phyloP scores from a whole-genome alignment of 2,329 filamentous ascomycete genomes.

The Penicillium psychrosexuale region DNA sequence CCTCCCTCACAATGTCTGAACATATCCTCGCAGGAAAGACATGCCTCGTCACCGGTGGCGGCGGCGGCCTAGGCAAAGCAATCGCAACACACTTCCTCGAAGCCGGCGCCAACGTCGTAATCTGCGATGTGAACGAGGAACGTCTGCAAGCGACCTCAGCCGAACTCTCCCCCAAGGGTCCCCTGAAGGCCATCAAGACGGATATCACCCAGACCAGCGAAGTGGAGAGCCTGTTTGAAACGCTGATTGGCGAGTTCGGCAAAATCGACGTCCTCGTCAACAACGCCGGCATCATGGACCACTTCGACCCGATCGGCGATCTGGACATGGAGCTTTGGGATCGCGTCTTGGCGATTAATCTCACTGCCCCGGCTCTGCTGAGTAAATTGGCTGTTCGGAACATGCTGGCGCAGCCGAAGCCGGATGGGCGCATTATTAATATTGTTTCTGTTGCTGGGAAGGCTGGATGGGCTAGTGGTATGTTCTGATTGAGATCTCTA shows the following conservation, averaged over 20 bases:
- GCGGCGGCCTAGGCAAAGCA: conserved; percentile 39
- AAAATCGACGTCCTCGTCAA: conserved; percentile 59
- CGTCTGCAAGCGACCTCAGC: conserved; percentile 22
- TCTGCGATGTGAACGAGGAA: conserved; percentile 37
- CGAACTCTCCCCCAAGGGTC: conserved; percentile 23
- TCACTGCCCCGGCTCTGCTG: conserved; percentile 55
- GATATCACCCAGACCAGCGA: conserved; percentile 40
- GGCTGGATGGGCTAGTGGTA: conserved; percentile 44
- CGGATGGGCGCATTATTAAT: conserved; percentile 52
- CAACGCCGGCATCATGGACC: conserved; percentile 58
- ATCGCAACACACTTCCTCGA: conserved; percentile 34
- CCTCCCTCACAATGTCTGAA: conserved; percentile 13
- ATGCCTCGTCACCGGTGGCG: conserved; percentile 38
- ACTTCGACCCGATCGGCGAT: conserved; percentile 53
- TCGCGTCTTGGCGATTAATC: conserved; percentile 54
- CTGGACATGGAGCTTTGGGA: conserved; percentile 51
- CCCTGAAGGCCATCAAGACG: conserved; percentile 30
- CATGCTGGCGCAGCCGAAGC: conserved; percentile 38
- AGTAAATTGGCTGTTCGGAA: conserved; percentile 52
- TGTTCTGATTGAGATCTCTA: conserved; percentile 1
- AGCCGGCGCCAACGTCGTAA: conserved; percentile 39
- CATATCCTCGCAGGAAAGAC: conserved; percentile 25
- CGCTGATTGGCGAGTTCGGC: conserved; percentile 37
- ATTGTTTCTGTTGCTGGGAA: conserved; percentile 50
- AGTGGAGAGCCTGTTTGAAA: conserved; percentile 38